A percentile compares a stretch with the other conserved stretches of the same genome.
These are phyloP conservation scores for Xylaria longipes DNA, from an alignment of 495 filamentous ascomycete species.

Conservation along the genomic window DNA sequence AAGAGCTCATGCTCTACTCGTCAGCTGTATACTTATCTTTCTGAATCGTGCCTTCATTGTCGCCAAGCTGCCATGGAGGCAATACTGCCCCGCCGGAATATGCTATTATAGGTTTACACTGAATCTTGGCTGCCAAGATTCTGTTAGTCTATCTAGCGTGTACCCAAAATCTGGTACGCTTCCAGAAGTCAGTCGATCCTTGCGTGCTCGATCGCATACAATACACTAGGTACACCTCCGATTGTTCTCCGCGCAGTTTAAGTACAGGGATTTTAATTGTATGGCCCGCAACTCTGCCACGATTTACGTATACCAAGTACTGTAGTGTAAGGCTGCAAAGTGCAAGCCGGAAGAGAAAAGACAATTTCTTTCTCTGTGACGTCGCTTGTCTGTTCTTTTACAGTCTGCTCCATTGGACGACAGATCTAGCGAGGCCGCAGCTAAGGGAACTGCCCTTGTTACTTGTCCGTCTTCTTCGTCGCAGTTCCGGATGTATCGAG, in stretches of 20 bases:
- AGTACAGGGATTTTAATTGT: conserved; percentile 16
- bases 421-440: neutral
- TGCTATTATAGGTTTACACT: neutral
- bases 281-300: conserved; percentile 7
- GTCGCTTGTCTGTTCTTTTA: neutral
- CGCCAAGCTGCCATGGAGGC: neutral
- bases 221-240: no score
- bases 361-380: conserved; percentile 1
- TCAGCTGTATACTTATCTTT: neutral
- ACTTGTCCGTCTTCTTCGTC: neutral
- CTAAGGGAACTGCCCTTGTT: neutral
- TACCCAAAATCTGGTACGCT: neutral
- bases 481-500: neutral
- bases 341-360: neutral
- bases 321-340: neutral
- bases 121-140: neutral
- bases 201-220: neutral
- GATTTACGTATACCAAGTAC: no score
- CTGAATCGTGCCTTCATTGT: neutral
- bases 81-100: neutral
- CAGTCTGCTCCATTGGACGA: neutral
- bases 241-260: conserved; percentile 3
- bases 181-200: neutral
- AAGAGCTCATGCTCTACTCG: neutral
- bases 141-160: neutral